Base-by-base conservation (phyloP, 1,284 basidiomycete genomes). In the Mycosarcoma mackinlayi region DNA sequence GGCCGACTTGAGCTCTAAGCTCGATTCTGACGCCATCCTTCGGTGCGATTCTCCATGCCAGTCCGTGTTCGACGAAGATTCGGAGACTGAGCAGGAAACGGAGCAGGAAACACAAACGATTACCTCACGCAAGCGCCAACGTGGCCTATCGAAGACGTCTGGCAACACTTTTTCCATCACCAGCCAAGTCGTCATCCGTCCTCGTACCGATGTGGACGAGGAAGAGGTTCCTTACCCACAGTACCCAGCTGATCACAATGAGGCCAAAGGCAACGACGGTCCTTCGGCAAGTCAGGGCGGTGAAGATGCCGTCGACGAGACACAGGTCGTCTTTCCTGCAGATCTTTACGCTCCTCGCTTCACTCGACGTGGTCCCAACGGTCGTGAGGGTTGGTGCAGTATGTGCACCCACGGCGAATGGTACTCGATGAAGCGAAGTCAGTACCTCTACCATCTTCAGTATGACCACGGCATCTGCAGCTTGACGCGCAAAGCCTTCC, bases 201-300 rank as follows among this genome's bases (percentile, higher is more conserved):
- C n/a, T n/a, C n/a, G n/a, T n/a, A n/a, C n/a, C n/a, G n/a, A n/a
- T n/a, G n/a, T n/a, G n/a, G n/a, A n/a, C n/a, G n/a, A n/a, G n/a
- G n/a, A n/a, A 49, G 47, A 19, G 37, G 21, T 38, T 38, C 37
- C 37, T 6, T 38, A 38, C 21, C 37, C 37, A 19, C 37, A 38
- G 21, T 38, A 38, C 21, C 37, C 37, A 19, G n/a, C 18, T 7
- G n/a, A 38, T 9, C 21, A 19, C 13, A 19, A 16, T 6, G n/a
- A 16, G 10, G 37, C 37, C 10, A 19, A 6, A n/a, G n/a, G 37
- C 11, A 38, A 38, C 21, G 18, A 16, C 18, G 37, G 37, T 19
- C 37, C 37, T 19, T 19, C 21, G 10, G 18, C 37, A 5, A 19
- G n/a, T 6, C 18, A 23, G 6, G 37, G 3, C n/a, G n/a, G 10